Base-by-base conservation (phyloP, 192 early-diverging fungal species). In the Glomus cerebriforme region DNA sequence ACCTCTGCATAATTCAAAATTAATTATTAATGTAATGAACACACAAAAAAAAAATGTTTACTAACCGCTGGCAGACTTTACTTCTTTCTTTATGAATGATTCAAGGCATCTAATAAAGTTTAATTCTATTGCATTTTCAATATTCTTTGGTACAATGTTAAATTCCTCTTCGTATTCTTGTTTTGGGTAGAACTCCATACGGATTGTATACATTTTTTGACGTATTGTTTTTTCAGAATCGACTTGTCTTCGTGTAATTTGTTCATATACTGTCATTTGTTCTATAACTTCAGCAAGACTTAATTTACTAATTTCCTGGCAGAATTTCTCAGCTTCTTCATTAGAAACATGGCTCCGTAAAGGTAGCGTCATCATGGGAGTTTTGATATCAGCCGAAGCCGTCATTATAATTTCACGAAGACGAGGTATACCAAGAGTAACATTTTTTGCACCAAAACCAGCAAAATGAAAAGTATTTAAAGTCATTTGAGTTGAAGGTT, bases 401-500 rank as follows among this genome's bases (percentile, higher is more conserved):
- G 96, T 98, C 97, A 99, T 99, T 84, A 99, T 93, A 79, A 99
- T 97, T 88, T 99, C 98, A 82, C 97, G 95, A 73, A 99, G 86
- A 90, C 98, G 97, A 54, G 98, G 98, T 77, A 99, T 99, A 92
- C 98, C 98, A 54, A 99, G 91, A 3, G 98, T 99, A 31, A 99
- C 98, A 91, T 99, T 99, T 82, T 95, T 96, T 77, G 96, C 96
- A 85, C 96, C 97, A 75, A 86, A 86, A 34, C 95, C 95, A 59
- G 95, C 95, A 86, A 98, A 95, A 88, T 99, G 98, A 94, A 99
- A 99, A 70, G 98, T 99, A 87, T 99, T 99, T 43, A 99, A 89
- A 54, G 98, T 99, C 98, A 99, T 99, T 82, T 99, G 98, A 19
- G 98, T 99, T 59, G 97, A 98, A 59, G 98, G 98, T 87, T 99